phyloP scores from a whole-genome alignment of 768 basidiomycete genomes.

The Mycena rosella region DNA sequence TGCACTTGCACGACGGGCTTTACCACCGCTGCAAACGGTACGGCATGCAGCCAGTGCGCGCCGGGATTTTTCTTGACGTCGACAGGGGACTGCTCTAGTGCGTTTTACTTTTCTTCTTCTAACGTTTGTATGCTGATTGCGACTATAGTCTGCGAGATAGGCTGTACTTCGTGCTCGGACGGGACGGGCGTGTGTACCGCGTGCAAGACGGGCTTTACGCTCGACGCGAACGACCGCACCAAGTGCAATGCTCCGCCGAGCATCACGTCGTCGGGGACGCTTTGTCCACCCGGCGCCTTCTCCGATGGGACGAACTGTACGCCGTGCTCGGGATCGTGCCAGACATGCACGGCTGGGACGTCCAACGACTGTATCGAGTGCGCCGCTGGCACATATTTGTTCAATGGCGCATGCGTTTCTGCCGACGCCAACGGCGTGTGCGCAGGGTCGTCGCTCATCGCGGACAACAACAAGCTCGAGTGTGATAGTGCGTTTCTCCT shows the following conservation, averaged over 20 bases:
- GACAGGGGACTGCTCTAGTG: slow-evolving; percentile 72
- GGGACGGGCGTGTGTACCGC: slow-evolving; percentile 75
- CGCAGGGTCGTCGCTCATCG: slow-evolving; percentile 72
- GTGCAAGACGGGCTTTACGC: slow-evolving; percentile 77
- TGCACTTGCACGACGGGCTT: slow-evolving; percentile 76
- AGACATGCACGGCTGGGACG: slow-evolving; percentile 74
- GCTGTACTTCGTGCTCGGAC: slow-evolving; percentile 73
- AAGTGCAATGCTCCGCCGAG: slow-evolving; percentile 70
- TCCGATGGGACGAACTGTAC: slow-evolving; percentile 63
- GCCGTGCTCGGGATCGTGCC: slow-evolving; percentile 72
- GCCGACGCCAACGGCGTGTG: slow-evolving; percentile 79
- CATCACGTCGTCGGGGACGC: slow-evolving; percentile 63
- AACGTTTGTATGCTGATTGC: neutral
- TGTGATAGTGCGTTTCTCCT: slow-evolving; percentile 75
- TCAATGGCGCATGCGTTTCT: slow-evolving; percentile 78
- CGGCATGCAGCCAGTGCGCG: slow-evolving; percentile 73
- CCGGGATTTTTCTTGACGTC: slow-evolving; percentile 72
- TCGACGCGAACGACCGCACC: slow-evolving; percentile 71
- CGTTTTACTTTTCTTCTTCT: slow-evolving; percentile 35
- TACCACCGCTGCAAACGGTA: slow-evolving; percentile 71
- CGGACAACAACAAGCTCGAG: slow-evolving; percentile 80
- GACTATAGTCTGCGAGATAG: slow-evolving; percentile 69
- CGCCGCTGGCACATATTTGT: slow-evolving; percentile 65
- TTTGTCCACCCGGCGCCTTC: slow-evolving; percentile 78
- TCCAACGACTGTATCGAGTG: slow-evolving; percentile 81